Conservation (phyloP, 495 filamentous ascomycete species). For the Xylaria scruposa region DNA sequence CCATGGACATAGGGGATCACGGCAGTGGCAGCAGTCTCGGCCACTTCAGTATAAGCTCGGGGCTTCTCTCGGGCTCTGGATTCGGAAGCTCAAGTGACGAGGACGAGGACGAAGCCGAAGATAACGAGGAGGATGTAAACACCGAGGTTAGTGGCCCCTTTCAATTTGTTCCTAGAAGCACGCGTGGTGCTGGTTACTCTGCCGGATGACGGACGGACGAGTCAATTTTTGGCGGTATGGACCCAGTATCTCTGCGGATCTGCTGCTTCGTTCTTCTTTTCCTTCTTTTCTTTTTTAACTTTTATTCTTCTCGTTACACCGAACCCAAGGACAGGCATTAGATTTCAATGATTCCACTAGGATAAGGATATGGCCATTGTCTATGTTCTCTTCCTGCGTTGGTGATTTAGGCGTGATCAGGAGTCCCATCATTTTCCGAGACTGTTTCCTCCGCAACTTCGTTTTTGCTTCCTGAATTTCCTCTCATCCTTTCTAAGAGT, state of each 20-base stretch:
- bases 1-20: constrained; percentile 73
- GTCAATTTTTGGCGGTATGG: background rate
- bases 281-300: background rate
- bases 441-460: background rate
- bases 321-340: constrained; percentile 1
- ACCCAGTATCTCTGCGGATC: background rate
- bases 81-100: constrained; percentile 96
- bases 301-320: background rate
- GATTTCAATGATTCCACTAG: constrained; percentile 10
- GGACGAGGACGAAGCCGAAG: constrained; percentile 93
- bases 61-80: constrained; percentile 78
- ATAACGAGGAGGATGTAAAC: constrained; percentile 72
- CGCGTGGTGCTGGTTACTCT: background rate
- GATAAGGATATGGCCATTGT: constrained; percentile 18
- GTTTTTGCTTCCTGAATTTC: background rate
- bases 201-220: background rate
- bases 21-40: constrained; percentile 70
- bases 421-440: background rate
- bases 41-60: constrained; percentile 69
- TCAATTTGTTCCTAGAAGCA: background rate
- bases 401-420: background rate
- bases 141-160: constrained; percentile 54
- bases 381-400: constrained; percentile 15
- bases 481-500: background rate
- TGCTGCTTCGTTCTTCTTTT: background rate